A percentile compares a stretch with the other conserved stretches of the same genome.
Conservation (phyloP, 805 yeast genomes). For the Jamesozyma gamospora region DNA sequence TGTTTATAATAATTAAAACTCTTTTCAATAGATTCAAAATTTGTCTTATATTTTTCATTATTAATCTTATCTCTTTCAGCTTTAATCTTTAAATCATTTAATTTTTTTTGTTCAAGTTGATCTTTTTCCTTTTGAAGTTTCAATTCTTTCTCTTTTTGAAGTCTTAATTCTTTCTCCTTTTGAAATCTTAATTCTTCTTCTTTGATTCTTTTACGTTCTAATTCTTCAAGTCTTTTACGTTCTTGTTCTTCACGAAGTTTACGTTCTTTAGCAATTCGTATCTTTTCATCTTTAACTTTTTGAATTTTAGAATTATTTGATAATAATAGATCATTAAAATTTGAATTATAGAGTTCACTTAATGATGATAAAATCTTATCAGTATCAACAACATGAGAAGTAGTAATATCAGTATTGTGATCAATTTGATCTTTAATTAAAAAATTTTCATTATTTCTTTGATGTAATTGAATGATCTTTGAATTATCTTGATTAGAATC, state of each 20-base stretch:
- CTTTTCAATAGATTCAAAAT: slow-evolving; percentile 32
- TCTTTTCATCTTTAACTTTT: slow-evolving; percentile 3
- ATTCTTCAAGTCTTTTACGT: neutral
- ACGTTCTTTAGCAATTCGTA: slow-evolving; percentile 3
- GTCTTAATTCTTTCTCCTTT: slow-evolving; percentile 10
- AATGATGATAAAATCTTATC: slow-evolving; percentile 3
- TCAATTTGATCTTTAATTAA: too few relatives aligned
- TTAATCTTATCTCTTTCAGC: slow-evolving; percentile 16
- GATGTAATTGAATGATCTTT: neutral
- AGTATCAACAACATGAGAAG: neutral
- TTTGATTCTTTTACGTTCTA: slow-evolving; percentile 9
- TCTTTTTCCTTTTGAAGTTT: slow-evolving; percentile 11
- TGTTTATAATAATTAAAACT: slow-evolving; percentile 40
- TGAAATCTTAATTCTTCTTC: slow-evolving; percentile 9
- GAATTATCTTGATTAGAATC: neutral
- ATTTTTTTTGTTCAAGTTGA: slow-evolving; percentile 9
- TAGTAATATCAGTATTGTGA: neutral
- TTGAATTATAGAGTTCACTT: slow-evolving; percentile 6
- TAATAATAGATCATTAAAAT: slow-evolving; percentile 5
- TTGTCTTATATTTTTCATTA: slow-evolving; percentile 17
- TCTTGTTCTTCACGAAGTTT: slow-evolving; percentile 1
- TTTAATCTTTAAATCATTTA: slow-evolving; percentile 13
- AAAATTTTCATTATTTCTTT: neutral
- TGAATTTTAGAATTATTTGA: slow-evolving; percentile 8
- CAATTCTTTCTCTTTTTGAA: slow-evolving; percentile 8